phyloP scores from a whole-genome alignment of 768 basidiomycete genomes.

The Lactarius hatsudake region DNA sequence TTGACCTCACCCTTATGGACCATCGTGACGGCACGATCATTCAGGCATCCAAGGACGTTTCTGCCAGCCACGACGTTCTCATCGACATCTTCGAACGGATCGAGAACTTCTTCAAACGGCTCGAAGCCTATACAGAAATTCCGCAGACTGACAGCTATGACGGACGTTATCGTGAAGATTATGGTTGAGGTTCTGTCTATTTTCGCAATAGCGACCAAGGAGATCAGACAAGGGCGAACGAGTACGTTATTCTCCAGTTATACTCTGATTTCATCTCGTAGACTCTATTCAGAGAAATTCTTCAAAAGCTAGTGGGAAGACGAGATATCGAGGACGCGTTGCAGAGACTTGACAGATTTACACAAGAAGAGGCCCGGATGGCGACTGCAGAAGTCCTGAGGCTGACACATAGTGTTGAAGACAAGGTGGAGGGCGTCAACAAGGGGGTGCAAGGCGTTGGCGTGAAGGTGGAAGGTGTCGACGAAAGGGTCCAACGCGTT shows the following conservation, averaged over 20 bases:
- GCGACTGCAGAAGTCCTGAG: not conserved
- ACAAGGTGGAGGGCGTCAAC: too few species aligned
- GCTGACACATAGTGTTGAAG: not conserved
- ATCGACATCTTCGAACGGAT: not conserved
- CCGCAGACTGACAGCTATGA: not conserved
- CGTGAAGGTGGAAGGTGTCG: too few species aligned
- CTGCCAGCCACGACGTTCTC: not conserved
- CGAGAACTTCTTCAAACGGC: not conserved
- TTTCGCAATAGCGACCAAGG: not conserved
- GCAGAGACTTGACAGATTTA: too few species aligned
- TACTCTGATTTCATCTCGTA: too few species aligned
- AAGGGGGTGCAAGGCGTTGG: too few species aligned
- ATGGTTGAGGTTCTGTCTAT: conserved; percentile 3
- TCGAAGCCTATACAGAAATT: not conserved
- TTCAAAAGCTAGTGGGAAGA: not conserved
- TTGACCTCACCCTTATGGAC: too few species aligned
- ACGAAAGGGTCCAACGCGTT: too few species aligned
- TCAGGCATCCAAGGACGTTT: not conserved
- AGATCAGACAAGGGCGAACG: not conserved
- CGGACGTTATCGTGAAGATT: not conserved
- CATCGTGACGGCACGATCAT: not conserved
- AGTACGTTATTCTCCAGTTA: not conserved
- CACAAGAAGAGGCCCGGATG: not conserved
- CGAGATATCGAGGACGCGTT: not conserved
- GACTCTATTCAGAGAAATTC: not conserved